phyloP scores from a whole-genome alignment of 345 rosid species.

The Heritiera fomes region DNA sequence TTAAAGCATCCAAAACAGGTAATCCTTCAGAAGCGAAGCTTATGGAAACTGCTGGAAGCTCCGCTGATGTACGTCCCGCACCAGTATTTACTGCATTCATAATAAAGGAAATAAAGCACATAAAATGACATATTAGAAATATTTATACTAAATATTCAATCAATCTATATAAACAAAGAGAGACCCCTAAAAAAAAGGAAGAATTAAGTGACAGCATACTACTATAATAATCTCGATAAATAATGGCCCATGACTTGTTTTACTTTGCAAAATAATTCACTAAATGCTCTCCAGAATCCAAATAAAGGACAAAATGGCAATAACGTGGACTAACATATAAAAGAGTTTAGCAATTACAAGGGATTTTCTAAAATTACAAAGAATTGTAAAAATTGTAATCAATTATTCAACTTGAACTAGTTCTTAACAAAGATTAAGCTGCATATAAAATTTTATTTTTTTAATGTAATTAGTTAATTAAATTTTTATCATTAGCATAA shows the following conservation, averaged over 20 bases:
- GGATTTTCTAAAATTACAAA: not conserved
- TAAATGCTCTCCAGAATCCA: not conserved
- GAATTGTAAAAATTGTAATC: not conserved
- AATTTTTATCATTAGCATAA: not conserved
- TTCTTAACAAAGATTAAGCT: not conserved
- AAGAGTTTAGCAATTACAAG: not conserved
- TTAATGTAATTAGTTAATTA: conserved; percentile 1
- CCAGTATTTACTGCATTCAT: conserved; percentile 46
- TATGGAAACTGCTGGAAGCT: conserved; percentile 40
- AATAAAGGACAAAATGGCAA: conserved; percentile 2
- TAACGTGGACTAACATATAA: not conserved
- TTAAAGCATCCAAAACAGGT: conserved; percentile 58
- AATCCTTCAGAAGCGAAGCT: conserved; percentile 53
- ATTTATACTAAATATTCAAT: not conserved
- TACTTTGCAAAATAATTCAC: not conserved
- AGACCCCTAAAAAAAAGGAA: conserved; percentile 11
- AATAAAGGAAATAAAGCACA: conserved; percentile 20
- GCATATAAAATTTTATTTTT: not conserved
- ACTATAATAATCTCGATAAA: not conserved
- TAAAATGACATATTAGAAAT: not conserved
- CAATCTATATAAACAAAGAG: conserved; percentile 8
- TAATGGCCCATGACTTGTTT: not conserved
- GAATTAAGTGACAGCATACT: conserved; percentile 6
- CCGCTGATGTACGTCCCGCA: conserved; percentile 30
- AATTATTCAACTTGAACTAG: not conserved